Base-by-base conservation (phyloP, 2,329 filamentous ascomycete species). In the Trichoderma atroviride region DNA sequence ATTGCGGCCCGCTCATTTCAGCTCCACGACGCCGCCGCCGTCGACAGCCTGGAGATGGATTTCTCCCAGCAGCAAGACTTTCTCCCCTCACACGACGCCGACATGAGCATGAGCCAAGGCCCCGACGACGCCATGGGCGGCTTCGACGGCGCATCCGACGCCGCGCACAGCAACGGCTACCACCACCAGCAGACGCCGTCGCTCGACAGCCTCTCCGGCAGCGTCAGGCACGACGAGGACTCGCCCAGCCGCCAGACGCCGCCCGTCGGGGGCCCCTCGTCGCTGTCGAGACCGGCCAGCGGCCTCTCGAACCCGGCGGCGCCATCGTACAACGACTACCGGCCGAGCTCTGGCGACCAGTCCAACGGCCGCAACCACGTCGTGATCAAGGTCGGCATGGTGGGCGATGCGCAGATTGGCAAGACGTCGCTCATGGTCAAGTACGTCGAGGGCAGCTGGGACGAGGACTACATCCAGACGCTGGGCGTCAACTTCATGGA, bases 351-450 rank as follows among this genome's bases (percentile, higher is more conserved):
- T 10, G 74, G 73, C 70, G 79, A 80, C 57, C 73, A 79, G 16
- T 68, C 77, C 69, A 86, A 86, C 73, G 85, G 86, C 58, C 84
- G 88, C 71, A 90, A 89, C 78, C 88, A 90, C 76, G 96, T 99
- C 47, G 96, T 99, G 69, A 98, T 99, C 86, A 99, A 99, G 83
- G 96, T 99, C 63, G 96, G 96, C 77, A 99, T 99, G 96, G 96
- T 99, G 57, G 96, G 96, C 58, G 96, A 99, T 83, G 96, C 96
- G 69, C 96, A 99, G 82, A 99, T 99, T 75, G 96, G 96, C 78
- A 99, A 99, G 87, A 99, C 96, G 22, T 97, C 94, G 73, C 83
- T 99, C 78, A 99, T 99, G 96, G 96, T 99, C 78, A 99, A 99
- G 81, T 99, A 99, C 78, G 96, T 99, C 68, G 96, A 99, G 83